These are phyloP conservation scores for Voacanga thouarsii DNA, from an alignment of 257 asterid genomes.

Conservation along the genomic window DNA sequence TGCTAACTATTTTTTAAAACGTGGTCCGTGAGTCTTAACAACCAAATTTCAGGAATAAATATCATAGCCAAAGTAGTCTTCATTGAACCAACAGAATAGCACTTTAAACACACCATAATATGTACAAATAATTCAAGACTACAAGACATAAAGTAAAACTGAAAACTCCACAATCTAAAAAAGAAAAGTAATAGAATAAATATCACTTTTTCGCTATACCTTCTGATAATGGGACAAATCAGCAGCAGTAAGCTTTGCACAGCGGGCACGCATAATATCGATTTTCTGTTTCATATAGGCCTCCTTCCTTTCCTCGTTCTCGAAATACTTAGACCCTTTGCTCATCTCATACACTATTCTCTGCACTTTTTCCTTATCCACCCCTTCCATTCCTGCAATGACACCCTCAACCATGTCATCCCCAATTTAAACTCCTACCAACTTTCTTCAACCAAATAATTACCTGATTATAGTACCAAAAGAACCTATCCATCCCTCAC, in stretches of 20 bases:
- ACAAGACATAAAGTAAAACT: background rate
- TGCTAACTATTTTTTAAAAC: background rate
- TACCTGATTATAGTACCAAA: background rate
- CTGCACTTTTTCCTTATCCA: conserved; percentile 97
- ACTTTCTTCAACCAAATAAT: background rate
- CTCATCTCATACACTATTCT: conserved; percentile 95
- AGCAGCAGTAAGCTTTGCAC: conserved; percentile 50
- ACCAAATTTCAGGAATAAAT: background rate
- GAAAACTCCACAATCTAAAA: background rate
- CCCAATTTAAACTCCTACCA: background rate
- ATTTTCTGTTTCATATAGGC: conserved; percentile 74
- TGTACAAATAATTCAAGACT: background rate
- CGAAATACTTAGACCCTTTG: conserved; percentile 92
- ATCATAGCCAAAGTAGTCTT: background rate
- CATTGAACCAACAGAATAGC: background rate
- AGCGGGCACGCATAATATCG: conserved; percentile 61
- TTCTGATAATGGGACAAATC: conserved; percentile 57
- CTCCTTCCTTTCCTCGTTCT: conserved; percentile 82
- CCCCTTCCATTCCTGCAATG: conserved; percentile 92
- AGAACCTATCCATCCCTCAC: background rate
- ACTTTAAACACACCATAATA: background rate
- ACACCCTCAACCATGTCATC: conserved; percentile 2
- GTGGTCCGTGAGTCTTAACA: background rate
- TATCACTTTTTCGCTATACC: conserved; percentile 34
- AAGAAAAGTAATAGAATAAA: background rate